These are phyloP conservation scores for Globisporangium spinosum DNA, from an alignment of 352 stramenopile genomes.

Conservation along the genomic window DNA sequence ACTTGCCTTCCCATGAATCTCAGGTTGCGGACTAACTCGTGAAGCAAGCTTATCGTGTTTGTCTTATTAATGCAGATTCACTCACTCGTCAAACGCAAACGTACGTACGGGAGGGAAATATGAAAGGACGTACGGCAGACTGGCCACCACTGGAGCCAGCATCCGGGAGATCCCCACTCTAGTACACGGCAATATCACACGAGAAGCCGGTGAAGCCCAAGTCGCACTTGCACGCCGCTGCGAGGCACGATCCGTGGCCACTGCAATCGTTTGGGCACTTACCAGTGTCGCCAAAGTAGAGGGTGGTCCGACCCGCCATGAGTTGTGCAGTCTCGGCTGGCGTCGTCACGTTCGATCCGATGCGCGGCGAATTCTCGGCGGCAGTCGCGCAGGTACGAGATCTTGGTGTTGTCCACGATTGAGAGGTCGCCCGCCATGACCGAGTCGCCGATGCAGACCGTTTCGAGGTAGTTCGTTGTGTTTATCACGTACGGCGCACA, in stretches of 20 bases:
- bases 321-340: constrained; percentile 10
- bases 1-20: background rate
- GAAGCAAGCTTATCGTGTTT: background rate
- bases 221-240: constrained; percentile 26
- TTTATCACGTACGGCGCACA: constrained; percentile 30
- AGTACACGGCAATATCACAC: constrained; percentile 20
- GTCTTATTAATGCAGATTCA: background rate
- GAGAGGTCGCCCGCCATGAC: constrained; percentile 20
- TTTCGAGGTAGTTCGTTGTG: constrained; percentile 25
- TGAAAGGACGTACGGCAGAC: background rate
- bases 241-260: constrained; percentile 22
- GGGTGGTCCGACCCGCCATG: constrained; percentile 15
- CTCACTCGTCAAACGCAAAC: background rate
- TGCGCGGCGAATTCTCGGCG: constrained; percentile 27
- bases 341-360: constrained; percentile 20
- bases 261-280: constrained; percentile 24
- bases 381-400: constrained; percentile 32
- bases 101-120: no score
- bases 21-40: background rate
- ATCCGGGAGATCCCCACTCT: background rate
- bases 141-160: background rate
- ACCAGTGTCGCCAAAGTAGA: constrained; percentile 22
- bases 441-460: constrained; percentile 22
- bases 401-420: constrained; percentile 29
- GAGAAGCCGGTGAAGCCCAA: constrained; percentile 22